phyloP scores from a whole-genome alignment of 805 yeast genomes.

The Limtongia smithiae region DNA sequence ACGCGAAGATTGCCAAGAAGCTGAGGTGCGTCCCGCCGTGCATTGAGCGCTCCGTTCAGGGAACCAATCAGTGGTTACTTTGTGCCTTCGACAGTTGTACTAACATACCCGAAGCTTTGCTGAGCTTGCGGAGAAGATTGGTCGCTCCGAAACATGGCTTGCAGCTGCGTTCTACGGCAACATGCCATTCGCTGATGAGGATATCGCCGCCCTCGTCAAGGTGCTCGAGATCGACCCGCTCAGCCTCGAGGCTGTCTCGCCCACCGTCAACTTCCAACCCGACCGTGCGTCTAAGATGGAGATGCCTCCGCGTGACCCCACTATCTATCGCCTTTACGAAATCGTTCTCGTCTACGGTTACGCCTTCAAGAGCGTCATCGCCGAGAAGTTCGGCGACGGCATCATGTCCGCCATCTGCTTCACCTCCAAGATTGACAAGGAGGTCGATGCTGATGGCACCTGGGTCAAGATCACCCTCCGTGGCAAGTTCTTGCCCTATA shows the following conservation, averaged over 20 bases:
- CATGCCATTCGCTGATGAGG: conserved; percentile 29
- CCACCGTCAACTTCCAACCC: conserved; percentile 25
- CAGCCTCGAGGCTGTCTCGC: conserved; percentile 18
- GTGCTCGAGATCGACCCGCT: conserved; percentile 26
- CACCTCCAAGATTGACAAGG: conserved; percentile 29
- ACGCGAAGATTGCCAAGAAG: conserved; percentile 28
- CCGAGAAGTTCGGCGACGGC: conserved; percentile 30
- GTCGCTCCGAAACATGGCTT: conserved; percentile 29
- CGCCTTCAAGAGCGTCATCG: conserved; percentile 28
- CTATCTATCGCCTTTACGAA: conserved; percentile 28
- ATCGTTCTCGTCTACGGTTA: conserved; percentile 30
- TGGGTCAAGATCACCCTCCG: conserved; percentile 31
- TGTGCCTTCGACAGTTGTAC: background rate
- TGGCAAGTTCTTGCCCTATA: conserved; percentile 29
- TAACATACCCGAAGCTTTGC: too few species aligned
- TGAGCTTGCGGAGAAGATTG: conserved; percentile 26
- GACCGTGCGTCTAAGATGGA: conserved; percentile 21
- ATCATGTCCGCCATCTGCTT: conserved; percentile 31
- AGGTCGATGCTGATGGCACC: conserved; percentile 28
- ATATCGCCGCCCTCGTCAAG: conserved; percentile 17
- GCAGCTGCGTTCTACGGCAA: conserved; percentile 31
- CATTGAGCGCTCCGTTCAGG: too few species aligned
- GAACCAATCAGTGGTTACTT: background rate
- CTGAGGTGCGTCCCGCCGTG: conserved; percentile 15
- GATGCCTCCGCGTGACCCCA: conserved; percentile 27